A percentile compares a stretch with the other conserved stretches of the same genome.
These are phyloP conservation scores for Xylariales sp. DNA, from an alignment of 2,329 filamentous ascomycete species.

Conservation along the genomic window DNA sequence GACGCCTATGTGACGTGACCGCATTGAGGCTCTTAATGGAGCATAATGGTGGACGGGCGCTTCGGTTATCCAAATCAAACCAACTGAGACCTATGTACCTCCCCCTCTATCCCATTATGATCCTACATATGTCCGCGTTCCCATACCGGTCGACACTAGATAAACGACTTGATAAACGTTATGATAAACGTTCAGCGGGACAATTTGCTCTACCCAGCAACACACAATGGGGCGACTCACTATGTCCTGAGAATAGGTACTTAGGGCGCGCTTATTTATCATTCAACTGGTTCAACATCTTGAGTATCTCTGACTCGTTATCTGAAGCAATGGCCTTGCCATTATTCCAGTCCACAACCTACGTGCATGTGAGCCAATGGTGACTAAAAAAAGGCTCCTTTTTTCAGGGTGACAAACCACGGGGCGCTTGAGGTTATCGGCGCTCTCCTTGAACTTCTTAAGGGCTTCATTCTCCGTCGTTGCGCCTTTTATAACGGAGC, in stretches of 20 bases:
- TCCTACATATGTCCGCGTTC: conserved; percentile 10
- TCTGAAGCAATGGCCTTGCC: conserved; percentile 83
- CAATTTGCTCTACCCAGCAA: not conserved
- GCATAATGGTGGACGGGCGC: not conserved
- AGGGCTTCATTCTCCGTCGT: conserved; percentile 80
- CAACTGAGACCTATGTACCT: not conserved
- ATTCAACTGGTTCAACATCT: conserved; percentile 73
- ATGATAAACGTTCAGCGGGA: conserved; percentile 20
- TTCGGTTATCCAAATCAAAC: conserved; percentile 10
- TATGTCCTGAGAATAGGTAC: not conserved
- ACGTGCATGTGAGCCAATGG: conserved; percentile 23
- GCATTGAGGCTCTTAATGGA: not conserved
- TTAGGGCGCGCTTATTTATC: conserved; percentile 39
- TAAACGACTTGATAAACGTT: conserved; percentile 4
- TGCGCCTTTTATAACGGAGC: conserved; percentile 77
- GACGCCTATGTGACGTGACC: conserved; percentile 3
- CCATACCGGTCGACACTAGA: conserved; percentile 5
- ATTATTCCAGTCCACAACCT: conserved; percentile 92
- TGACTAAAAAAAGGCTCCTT: not conserved
- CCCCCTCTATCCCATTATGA: conserved; percentile 3
- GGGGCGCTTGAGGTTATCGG: conserved; percentile 77
- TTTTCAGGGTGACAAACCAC: conserved; percentile 67
- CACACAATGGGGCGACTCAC: conserved; percentile 5
- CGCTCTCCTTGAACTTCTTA: conserved; percentile 78
- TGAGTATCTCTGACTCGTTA: conserved; percentile 89